Base-by-base conservation (phyloP, 306 rosid species). In the Cicer yamashitae region DNA sequence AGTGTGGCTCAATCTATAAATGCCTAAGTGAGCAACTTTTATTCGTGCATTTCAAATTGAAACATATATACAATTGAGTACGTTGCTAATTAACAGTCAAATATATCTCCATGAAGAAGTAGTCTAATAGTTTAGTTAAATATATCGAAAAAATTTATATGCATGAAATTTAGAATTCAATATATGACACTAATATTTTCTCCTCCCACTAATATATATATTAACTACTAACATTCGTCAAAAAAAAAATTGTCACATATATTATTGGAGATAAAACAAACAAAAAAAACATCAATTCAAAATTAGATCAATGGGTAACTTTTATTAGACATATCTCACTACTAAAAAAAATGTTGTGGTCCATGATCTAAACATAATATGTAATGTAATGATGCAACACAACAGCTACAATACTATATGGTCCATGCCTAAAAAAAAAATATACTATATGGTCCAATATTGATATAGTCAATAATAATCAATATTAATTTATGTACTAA, bases 401-500 rank as follows among this genome's bases (percentile, higher is more conserved):
- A 82, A 40, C 51, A 70, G 60, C 78, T 48, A 17, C 44, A 13
- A 7, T 34, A 34, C 66, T 6, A 60, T 13, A 74, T 63, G 83
- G 83, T 43, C 74, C 79, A 60, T 25, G 3, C 30, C 30, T 25
- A 25, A 25, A 25, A 25, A 25, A 25, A 13, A n/a, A n/a, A n/a
- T n/a, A 3, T 34, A 34, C 66, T 12, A 60, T 13, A 74, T 63
- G 83, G 83, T 43, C 74, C 79, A 60, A 2, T 25, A 71, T 40
- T 50, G 85, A 82, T 63, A 48, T 59, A 73, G 52, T 22, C 61
- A 67, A 72, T 67, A 67, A 72, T 67, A 76, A 87, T 70, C 77
- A 34, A 60, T 0, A 12, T 34, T 60, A 13, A 59, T 59, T 12
- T 43, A 25, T 59, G 66, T 43, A 45, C 67, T 44, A 13, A 22